phyloP scores from a whole-genome alignment of 192 early-diverging fungal genomes.

The Borealophlyctis nickersoniae region DNA sequence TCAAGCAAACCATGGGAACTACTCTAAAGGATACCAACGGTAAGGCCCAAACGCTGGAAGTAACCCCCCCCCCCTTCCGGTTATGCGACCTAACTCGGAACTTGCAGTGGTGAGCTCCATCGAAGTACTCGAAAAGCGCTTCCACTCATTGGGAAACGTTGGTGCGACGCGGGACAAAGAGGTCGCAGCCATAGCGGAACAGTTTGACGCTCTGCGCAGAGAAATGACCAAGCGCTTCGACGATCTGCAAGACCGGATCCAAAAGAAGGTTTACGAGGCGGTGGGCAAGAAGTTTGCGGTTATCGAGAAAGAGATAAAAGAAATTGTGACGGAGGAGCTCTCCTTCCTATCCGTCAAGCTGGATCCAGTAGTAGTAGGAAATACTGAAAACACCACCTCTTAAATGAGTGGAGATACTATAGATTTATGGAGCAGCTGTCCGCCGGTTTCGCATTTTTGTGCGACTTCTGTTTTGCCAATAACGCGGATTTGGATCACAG shows the following conservation, averaged over 20 bases:
- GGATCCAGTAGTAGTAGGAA: no score
- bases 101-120: slow-evolving; percentile 26
- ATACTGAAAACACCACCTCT: no score
- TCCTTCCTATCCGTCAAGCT: slow-evolving; percentile 18
- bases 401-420: no score
- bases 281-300: slow-evolving; percentile 25
- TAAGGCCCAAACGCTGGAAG: neutral
- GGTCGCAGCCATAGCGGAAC: slow-evolving; percentile 36
- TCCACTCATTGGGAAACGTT: slow-evolving; percentile 30
- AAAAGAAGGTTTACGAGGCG: slow-evolving; percentile 26
- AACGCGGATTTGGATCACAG: no score
- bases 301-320: slow-evolving; percentile 31
- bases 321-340: slow-evolving; percentile 30
- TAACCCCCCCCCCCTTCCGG: neutral
- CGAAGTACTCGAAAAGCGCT: slow-evolving; percentile 29
- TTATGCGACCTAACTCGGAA: neutral
- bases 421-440: no score
- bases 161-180: slow-evolving; percentile 28
- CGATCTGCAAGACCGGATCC: slow-evolving; percentile 14
- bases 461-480: no score
- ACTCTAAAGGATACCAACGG: slow-evolving; percentile 26
- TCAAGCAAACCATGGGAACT: slow-evolving; percentile 40
- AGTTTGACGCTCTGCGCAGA: slow-evolving; percentile 20
- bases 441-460: no score
- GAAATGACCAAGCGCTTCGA: slow-evolving; percentile 31